Evolutionary conservation across 306 rosid species (phyloP).

Genomic region (Alnus glutinosa): DNA sequence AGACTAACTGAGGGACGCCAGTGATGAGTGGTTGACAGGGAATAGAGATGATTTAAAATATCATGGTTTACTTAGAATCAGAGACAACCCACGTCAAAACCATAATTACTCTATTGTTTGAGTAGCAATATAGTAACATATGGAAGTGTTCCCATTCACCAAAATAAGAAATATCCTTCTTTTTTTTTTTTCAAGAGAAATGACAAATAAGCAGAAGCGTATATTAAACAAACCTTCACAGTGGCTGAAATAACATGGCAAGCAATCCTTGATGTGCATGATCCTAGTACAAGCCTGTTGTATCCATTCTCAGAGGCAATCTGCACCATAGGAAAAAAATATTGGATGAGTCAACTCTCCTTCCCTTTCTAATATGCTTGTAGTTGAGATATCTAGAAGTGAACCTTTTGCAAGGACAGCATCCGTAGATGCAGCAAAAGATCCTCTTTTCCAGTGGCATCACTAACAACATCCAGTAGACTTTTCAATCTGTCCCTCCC

Average conservation of each 20-base stretch:
- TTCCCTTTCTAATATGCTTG: slow-evolving; percentile 8
- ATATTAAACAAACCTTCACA: slow-evolving; percentile 58
- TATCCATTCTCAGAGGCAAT: slow-evolving; percentile 75
- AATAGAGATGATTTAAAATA: not conserved
- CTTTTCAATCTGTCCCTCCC: slow-evolving; percentile 49
- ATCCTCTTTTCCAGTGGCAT: slow-evolving; percentile 88
- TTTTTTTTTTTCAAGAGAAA: not conserved
- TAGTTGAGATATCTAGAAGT: slow-evolving; percentile 21
- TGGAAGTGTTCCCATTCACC: not conserved
- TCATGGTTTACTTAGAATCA: not conserved
- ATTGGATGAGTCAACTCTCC: not conserved
- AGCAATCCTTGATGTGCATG: slow-evolving; percentile 87
- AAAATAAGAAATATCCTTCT: not conserved
- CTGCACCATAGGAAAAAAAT: slow-evolving; percentile 31
- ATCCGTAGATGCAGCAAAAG: slow-evolving; percentile 65
- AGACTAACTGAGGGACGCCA: not conserved
- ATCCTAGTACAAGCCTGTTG: slow-evolving; percentile 75
- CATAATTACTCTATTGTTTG: not conserved
- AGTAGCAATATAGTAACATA: not conserved
- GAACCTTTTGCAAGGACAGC: slow-evolving; percentile 83
- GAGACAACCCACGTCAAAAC: not conserved
- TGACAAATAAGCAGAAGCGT: not conserved
- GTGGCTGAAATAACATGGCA: slow-evolving; percentile 80
- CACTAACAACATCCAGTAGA: slow-evolving; percentile 49
- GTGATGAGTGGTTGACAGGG: not conserved